phyloP scores from a whole-genome alignment of 1,284 basidiomycete species.

The Veloporphyrellus conicus region DNA sequence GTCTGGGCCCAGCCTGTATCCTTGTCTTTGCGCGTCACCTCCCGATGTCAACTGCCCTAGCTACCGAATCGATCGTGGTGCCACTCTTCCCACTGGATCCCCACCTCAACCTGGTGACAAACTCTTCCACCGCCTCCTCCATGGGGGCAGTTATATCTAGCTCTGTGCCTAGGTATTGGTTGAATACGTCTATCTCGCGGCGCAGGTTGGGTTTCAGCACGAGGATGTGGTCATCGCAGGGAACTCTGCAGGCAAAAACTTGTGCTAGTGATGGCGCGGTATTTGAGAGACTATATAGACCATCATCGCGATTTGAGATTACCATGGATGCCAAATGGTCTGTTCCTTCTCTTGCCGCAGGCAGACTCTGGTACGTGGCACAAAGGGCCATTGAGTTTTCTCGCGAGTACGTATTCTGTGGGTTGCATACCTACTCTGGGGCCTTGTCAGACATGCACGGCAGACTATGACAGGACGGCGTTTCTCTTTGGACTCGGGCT shows the following conservation, averaged over 20 bases:
- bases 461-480: conserved; percentile 16
- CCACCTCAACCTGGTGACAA: too few relatives aligned
- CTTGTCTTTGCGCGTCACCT: too few relatives aligned
- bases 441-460: background rate
- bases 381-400: conserved; percentile 21
- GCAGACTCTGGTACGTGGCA: conserved; percentile 38
- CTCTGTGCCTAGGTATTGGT: too few relatives aligned
- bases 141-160: too few relatives aligned
- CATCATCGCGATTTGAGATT: conserved; percentile 15
- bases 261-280: conserved; percentile 44
- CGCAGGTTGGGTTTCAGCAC: conserved; percentile 40
- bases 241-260: conserved; percentile 60
- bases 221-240: conserved; percentile 45
- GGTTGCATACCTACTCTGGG: conserved; percentile 18
- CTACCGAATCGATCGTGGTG: too few relatives aligned
- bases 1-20: too few relatives aligned
- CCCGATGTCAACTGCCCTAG: too few relatives aligned
- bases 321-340: conserved; percentile 32
- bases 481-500: conserved; percentile 25
- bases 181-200: conserved; percentile 50
- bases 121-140: too few relatives aligned
- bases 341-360: conserved; percentile 49
- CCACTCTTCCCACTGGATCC: too few relatives aligned
- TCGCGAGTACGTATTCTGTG: conserved; percentile 13
- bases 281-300: conserved; percentile 30